Evolutionary conservation across 2,329 filamentous ascomycete genomes (phyloP).

Genomic region (Gnomoniopsis sp.): DNA sequence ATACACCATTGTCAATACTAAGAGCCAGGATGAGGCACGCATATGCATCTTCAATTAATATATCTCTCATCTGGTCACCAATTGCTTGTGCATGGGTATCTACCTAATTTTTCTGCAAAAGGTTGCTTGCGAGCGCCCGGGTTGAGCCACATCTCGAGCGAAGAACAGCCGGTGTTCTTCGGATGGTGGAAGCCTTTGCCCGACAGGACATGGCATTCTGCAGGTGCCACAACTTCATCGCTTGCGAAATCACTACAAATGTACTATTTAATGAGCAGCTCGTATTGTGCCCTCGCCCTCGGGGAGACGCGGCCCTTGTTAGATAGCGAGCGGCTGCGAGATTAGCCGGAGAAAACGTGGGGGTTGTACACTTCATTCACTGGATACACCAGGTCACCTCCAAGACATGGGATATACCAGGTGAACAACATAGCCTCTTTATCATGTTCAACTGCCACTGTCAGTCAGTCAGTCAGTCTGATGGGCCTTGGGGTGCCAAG

Average conservation of each 20-base stretch:
- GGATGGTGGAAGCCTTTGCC: background rate
- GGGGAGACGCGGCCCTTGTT: background rate
- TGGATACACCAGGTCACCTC: background rate
- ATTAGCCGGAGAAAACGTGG: conserved; percentile 1
- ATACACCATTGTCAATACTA: background rate
- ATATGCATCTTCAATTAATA: background rate
- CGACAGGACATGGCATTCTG: background rate
- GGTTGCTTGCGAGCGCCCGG: too few species aligned
- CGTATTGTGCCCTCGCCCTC: background rate
- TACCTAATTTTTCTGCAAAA: too few species aligned
- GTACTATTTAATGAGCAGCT: background rate
- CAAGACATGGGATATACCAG: background rate
- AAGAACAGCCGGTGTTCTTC: too few species aligned
- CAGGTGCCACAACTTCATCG: background rate
- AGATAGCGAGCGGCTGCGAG: conserved; percentile 6
- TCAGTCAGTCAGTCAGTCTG: background rate
- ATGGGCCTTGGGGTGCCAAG: background rate
- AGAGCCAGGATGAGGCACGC: too few species aligned
- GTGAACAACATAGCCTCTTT: background rate
- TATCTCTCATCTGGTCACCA: too few species aligned
- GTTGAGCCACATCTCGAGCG: too few species aligned
- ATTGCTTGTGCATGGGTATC: background rate
- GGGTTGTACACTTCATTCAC: background rate
- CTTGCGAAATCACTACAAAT: background rate
- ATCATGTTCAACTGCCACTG: background rate